Base-by-base conservation (phyloP, 2,329 filamentous ascomycete genomes). In the Balansia obtecta region DNA sequence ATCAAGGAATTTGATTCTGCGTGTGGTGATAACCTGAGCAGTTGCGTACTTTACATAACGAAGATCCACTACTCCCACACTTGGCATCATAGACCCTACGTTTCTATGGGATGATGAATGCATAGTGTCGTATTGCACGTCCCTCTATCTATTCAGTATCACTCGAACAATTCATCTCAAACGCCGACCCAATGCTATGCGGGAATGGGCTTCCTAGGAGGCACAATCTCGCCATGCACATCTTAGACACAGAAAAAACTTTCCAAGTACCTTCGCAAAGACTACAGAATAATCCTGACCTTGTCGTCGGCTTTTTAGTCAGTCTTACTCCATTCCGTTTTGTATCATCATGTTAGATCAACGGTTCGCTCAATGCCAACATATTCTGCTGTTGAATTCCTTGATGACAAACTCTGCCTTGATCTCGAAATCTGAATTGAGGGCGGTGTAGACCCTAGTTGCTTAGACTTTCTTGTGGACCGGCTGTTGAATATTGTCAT, bases 351-450 rank as follows among this genome's bases (percentile, higher is more conserved):
- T 15, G 51, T 57, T 34, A 54, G 33, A 39, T 57, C 56, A 12
- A 54, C 33, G 10, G 55, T 47, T n/a, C 58, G 55, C 20, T 65
- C 65, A 40, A 67, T 57, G n/a, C 65, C 64, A 45, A 63, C 61
- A 50, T 67, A 67, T 38, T 42, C 15, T 11, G 53, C 49, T 38
- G 18, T 22, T 27, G 16, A 12, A n/a, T 32, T 48, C 30, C 15
- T 30, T 11, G 50, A 40, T 34, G 44, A 48, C 15, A 22, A 7
- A 27, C 46, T 52, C 41, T 45, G 40, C 22, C 52, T 54, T 37
- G 52, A 50, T 13, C 20, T 39, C 30, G 50, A n/a, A 4, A n/a
- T 18, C 11, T 48, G 32, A 50, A 58, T 10, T 38, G 55, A 22
- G 48, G 13, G 16, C n/a, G 49, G 33, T n/a, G 50, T 42, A 10